Evolutionary conservation across 805 yeast species (phyloP).

Genomic region (Metschnikowia bowlesiae): DNA sequence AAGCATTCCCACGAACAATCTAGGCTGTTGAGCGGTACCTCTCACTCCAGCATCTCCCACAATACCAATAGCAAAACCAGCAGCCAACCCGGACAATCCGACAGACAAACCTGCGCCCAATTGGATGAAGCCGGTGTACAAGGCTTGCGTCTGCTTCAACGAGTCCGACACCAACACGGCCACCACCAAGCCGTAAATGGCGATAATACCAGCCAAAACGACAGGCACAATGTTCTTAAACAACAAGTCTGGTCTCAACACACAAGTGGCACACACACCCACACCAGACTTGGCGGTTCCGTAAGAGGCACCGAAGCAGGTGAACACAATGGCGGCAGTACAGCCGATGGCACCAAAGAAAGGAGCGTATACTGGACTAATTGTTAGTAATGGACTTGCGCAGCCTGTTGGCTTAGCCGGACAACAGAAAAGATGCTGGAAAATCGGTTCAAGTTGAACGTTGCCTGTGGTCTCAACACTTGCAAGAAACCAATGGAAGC

Average conservation of each 20-base stretch:
- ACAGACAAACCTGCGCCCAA: constrained; percentile 97
- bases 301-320: constrained; percentile 98
- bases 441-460: too few relatives aligned
- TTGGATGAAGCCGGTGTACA: constrained; percentile 96
- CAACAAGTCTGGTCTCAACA: constrained; percentile 92
- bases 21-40: constrained; percentile 97
- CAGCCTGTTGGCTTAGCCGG: too few relatives aligned
- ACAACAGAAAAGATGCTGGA: too few relatives aligned
- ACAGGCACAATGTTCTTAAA: constrained; percentile 95
- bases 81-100: constrained; percentile 95
- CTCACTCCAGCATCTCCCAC: constrained; percentile 99
- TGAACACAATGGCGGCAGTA: constrained; percentile 97
- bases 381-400: constrained; percentile 6
- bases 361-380: constrained; percentile 49
- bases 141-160: constrained; percentile 78
- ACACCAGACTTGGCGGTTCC: constrained; percentile 99
- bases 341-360: constrained; percentile 99
- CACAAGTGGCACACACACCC: constrained; percentile 98
- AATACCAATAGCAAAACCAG: constrained; percentile 98
- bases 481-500: too few relatives aligned
- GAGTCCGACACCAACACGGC: constrained; percentile 91
- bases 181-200: constrained; percentile 96
- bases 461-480: too few relatives aligned
- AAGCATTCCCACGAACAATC: constrained; percentile 97
- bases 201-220: constrained; percentile 99